Base-by-base conservation (phyloP, 108 stramenopile genomes). In the Epithemia pelagica region DNA sequence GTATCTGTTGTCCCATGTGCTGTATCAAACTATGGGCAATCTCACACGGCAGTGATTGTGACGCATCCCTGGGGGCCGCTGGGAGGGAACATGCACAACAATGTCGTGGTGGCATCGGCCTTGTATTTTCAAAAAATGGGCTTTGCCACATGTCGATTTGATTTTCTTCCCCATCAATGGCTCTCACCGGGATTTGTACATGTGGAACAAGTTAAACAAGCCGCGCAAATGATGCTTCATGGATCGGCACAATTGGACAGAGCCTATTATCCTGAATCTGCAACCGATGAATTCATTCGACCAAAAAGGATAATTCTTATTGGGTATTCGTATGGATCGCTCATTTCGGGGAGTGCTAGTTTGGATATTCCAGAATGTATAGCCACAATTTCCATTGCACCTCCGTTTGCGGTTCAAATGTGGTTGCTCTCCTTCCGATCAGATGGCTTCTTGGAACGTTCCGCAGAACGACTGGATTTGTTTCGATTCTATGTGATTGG, bases 1-100 rank as follows among this genome's bases (percentile, higher is more conserved):
- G 37, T 15, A 15, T 46, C 37, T 5, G 10, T 15, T 5, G 37
- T 46, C 5, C 37, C 37, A 15, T 46, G 37, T 15, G 37, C 37
- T 15, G 37, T 46, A 46, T 46, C 37, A 46, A 46, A 46, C 15
- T 46, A 46, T 46, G 37, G 37, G 15, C 37, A 46, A 46, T 46
- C 37, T 5, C 15, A 46, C 15, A 46, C 37, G 37, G 58, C 59
- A 31, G 84, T 81, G 0, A 73, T 85, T 46, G 64, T 81, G 0
- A 82, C 84, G 30, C 84, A 85, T 67, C 84, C 84, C 30, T 85
- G 84, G 84, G 80, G 80, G 0, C 73, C 74, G 15, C 60, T 85
- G 5, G 84, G 84, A 19, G 84, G 84, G 5, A 77, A 79, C 61
- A 77, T 85, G 78, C 63, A 85, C 55, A 82, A 85, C 66, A 82